A percentile compares a stretch with the other conserved stretches of the same genome.
Evolutionary conservation across 2,329 filamentous ascomycete genomes (phyloP).

Genomic region (Ophiostoma triangulosporum): DNA sequence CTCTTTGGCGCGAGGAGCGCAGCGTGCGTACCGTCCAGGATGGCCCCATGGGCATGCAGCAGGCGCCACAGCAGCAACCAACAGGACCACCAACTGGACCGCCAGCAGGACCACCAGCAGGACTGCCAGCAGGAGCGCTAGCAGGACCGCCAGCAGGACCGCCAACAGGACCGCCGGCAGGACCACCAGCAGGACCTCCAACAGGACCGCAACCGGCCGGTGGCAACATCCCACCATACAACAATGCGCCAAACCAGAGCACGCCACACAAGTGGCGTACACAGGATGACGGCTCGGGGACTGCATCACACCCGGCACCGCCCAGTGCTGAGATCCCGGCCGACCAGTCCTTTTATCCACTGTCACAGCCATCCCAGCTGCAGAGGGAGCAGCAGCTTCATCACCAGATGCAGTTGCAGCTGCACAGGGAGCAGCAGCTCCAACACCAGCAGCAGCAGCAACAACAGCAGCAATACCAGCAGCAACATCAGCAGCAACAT

Average conservation of each 20-base stretch:
- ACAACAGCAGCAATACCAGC: not conserved
- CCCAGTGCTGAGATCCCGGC: conserved; percentile 33
- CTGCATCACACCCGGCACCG: conserved; percentile 27
- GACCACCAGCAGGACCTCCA: too few species aligned
- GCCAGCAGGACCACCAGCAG: too few species aligned
- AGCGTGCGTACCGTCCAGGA: conserved; percentile 68
- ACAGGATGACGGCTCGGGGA: conserved; percentile 22
- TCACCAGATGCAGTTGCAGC: not conserved
- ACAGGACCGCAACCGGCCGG: conserved; percentile 19
- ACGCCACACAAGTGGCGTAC: conserved; percentile 38
- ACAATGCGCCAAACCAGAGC: conserved; percentile 26
- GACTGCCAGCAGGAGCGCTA: conserved; percentile 18
- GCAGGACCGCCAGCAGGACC: too few species aligned
- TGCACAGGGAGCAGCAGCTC: not conserved
- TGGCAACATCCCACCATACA: conserved; percentile 6
- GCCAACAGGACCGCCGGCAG: too few species aligned
- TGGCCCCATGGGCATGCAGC: conserved; percentile 11
- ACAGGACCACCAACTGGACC: too few species aligned
- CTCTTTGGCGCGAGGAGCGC: conserved; percentile 70
- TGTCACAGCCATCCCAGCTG: conserved; percentile 13
- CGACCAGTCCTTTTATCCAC: conserved; percentile 25
- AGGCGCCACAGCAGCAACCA: not conserved
- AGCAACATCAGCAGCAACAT: not conserved
- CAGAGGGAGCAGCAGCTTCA: not conserved
- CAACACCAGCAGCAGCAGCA: not conserved